Evolutionary conservation across 345 rosid species (phyloP).

Genomic region (Mangifera indica): DNA sequence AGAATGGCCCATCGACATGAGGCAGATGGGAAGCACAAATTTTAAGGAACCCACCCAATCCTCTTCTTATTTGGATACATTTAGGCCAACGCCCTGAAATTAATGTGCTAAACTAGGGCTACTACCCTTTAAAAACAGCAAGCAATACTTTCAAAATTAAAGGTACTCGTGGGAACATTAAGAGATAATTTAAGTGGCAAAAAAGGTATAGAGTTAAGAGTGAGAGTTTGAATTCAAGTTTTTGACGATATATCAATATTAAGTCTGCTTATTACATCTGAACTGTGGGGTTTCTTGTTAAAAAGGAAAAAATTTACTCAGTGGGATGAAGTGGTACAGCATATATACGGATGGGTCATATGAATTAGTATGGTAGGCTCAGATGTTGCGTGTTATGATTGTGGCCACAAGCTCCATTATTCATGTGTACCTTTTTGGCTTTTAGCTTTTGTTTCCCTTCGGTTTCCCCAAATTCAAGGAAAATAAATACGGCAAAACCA

Average conservation of each 20-base stretch:
- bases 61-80: neutral
- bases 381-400: constrained; percentile 21
- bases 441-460: constrained; percentile 1
- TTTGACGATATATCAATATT: too few relatives aligned
- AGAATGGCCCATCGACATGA: neutral
- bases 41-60: neutral
- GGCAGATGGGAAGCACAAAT: neutral
- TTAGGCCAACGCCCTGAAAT: neutral
- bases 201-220: too few relatives aligned
- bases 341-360: neutral
- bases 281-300: too few relatives aligned
- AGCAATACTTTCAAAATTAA: too few relatives aligned
- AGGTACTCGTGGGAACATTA: too few relatives aligned
- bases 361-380: constrained; percentile 29
- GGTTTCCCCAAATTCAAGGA: neutral
- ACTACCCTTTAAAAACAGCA: neutral
- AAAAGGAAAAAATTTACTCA: too few relatives aligned
- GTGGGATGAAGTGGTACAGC: neutral
- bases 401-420: constrained; percentile 12
- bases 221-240: too few relatives aligned
- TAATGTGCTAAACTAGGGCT: neutral
- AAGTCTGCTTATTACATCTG: too few relatives aligned
- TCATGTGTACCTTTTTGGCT: constrained; percentile 8
- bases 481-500: neutral
- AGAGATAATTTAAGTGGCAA: too few relatives aligned